Conservation (phyloP, 768 basidiomycete genomes). For the Leucogyrophana mollusca region DNA sequence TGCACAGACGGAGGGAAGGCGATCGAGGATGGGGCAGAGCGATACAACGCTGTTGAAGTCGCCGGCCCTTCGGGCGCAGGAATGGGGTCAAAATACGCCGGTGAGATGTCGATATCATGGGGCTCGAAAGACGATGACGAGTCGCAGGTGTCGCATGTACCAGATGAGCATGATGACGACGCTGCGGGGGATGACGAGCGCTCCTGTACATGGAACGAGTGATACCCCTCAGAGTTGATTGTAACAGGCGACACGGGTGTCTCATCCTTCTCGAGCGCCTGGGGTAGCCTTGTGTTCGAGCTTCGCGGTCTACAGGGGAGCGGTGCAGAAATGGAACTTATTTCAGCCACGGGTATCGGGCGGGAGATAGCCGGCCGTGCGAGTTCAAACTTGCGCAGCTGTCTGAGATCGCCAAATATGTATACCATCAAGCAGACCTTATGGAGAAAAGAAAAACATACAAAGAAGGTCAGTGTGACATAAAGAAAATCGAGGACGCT, state of each 20-base stretch:
- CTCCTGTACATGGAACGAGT: background rate
- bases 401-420: constrained; percentile 75
- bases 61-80: constrained; percentile 46
- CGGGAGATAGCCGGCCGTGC: constrained; percentile 62
- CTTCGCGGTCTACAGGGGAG: background rate
- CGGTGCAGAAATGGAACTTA: constrained; percentile 14
- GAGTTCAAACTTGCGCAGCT: constrained; percentile 79
- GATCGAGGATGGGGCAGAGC: constrained; percentile 20
- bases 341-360: constrained; percentile 20
- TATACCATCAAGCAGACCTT: constrained; percentile 71
- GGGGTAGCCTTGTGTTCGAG: no score
- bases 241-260: constrained; percentile 11
- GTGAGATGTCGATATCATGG: constrained; percentile 34
- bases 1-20: constrained; percentile 17
- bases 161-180: constrained; percentile 1
- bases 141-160: constrained; percentile 18
- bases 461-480: background rate
- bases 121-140: constrained; percentile 11
- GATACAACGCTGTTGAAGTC: constrained; percentile 35
- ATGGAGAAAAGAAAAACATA: constrained; percentile 5
- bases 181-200: constrained; percentile 9
- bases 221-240: constrained; percentile 5
- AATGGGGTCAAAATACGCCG: constrained; percentile 42
- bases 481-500: background rate
- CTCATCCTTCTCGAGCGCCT: constrained; percentile 1